These are phyloP conservation scores for Austroboletus eburneus DNA, from an alignment of 768 basidiomycete species.

Conservation along the genomic window DNA sequence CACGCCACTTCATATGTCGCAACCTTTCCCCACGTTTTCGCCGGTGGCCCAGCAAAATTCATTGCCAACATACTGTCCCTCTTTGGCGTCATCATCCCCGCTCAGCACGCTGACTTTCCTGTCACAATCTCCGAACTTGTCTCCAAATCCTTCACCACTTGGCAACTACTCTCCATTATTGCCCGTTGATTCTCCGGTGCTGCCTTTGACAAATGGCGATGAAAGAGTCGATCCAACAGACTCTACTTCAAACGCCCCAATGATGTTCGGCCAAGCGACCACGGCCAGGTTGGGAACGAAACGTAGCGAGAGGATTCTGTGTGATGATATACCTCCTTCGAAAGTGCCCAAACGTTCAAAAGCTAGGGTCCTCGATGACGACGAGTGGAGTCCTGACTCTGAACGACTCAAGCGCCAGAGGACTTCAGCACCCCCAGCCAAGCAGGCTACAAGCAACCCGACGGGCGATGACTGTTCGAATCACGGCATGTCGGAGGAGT, in stretches of 20 bases:
- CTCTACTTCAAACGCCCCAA: background rate
- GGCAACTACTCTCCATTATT: background rate
- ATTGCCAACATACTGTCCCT: background rate
- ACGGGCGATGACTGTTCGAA: background rate
- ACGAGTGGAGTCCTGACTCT: constrained; percentile 16
- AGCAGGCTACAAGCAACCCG: background rate
- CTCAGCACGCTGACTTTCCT: constrained; percentile 11
- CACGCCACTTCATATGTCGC: background rate
- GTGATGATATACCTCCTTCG: constrained; percentile 1
- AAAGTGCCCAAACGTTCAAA: constrained; percentile 11
- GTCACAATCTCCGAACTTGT: constrained; percentile 7
- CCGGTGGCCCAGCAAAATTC: background rate
- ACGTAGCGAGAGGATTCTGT: constrained; percentile 3
- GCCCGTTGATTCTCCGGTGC: background rate
- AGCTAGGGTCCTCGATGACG: constrained; percentile 16
- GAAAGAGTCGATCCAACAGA: background rate
- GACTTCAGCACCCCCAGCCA: background rate
- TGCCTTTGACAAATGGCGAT: background rate
- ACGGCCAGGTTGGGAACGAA: constrained; percentile 6
- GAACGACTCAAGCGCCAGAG: constrained; percentile 6
- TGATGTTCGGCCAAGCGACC: background rate
- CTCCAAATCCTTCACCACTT: constrained; percentile 4
- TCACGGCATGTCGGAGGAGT: background rate
- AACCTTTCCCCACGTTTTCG: background rate
- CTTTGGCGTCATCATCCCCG: constrained; percentile 15